Conservation (phyloP, 1,284 basidiomycete species). For the Marasmius tenuissimus region DNA sequence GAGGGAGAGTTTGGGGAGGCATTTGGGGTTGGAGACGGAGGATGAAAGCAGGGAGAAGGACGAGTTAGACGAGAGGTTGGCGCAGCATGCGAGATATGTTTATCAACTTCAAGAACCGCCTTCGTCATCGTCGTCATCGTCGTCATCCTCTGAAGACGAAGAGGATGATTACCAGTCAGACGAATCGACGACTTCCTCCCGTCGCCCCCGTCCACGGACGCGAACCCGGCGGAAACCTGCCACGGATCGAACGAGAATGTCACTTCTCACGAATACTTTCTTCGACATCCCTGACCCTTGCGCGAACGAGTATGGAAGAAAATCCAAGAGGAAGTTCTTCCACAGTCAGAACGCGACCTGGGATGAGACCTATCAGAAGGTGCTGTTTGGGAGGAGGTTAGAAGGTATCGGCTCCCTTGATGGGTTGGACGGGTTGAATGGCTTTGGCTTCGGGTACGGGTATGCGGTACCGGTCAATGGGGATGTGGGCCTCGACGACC, state of each 20-base stretch:
- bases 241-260: background rate
- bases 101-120: constrained; percentile 15
- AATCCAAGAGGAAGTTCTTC: constrained; percentile 4
- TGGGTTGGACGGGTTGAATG: background rate
- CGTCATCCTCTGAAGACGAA: background rate
- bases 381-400: background rate
- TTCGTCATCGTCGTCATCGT: constrained; percentile 1
- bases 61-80: constrained; percentile 65
- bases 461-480: constrained; percentile 20
- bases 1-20: constrained; percentile 59
- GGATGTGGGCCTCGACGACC: constrained; percentile 27
- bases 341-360: constrained; percentile 1
- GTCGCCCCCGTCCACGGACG: background rate
- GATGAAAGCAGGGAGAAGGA: constrained; percentile 46
- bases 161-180: constrained; percentile 1
- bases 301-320: background rate
- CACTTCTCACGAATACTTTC: background rate
- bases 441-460: background rate
- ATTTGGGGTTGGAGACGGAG: constrained; percentile 54
- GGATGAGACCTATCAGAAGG: constrained; percentile 4
- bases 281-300: constrained; percentile 3
- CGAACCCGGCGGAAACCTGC: background rate
- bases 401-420: background rate
- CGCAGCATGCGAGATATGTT: constrained; percentile 35
- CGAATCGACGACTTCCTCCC: background rate